Percentiles rank a stretch among this genome's conserved stretches.
These are phyloP conservation scores for Globisporangium acanthophoron DNA, from an alignment of 352 stramenopile genomes.

Conservation along the genomic window DNA sequence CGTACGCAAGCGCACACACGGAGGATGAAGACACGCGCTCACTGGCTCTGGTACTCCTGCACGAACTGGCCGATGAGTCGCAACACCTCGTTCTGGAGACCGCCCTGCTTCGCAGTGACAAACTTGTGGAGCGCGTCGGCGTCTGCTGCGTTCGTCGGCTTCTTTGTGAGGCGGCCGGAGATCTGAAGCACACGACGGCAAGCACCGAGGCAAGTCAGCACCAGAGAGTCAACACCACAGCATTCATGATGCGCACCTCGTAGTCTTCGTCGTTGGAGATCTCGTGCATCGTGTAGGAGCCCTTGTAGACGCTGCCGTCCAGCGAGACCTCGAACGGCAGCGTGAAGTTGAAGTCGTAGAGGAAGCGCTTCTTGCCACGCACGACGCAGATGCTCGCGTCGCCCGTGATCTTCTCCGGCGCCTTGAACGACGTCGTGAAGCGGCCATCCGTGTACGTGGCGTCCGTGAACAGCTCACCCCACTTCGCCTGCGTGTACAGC, in stretches of 20 bases:
- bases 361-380: slow-evolving; percentile 83
- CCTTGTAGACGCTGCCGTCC: slow-evolving; percentile 43
- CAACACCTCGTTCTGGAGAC: slow-evolving; percentile 61
- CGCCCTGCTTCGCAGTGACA: slow-evolving; percentile 31
- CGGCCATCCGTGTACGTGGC: slow-evolving; percentile 35
- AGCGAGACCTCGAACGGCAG: slow-evolving; percentile 64
- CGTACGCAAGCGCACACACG: not conserved
- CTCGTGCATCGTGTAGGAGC: slow-evolving; percentile 71
- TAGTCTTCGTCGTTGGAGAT: slow-evolving; percentile 87
- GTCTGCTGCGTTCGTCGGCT: slow-evolving; percentile 31
- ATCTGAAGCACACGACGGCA: slow-evolving; percentile 30
- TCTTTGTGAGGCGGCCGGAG: slow-evolving; percentile 47
- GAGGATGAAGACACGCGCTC: not conserved
- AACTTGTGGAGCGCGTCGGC: slow-evolving; percentile 48
- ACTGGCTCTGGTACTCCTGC: slow-evolving; percentile 59
- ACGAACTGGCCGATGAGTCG: slow-evolving; percentile 54
- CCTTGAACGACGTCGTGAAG: slow-evolving; percentile 40
- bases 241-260: slow-evolving; percentile 32
- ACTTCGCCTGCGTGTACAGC: slow-evolving; percentile 35
- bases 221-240: not conserved
- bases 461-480: slow-evolving; percentile 42
- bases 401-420: slow-evolving; percentile 64
- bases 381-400: slow-evolving; percentile 87
- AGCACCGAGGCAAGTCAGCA: not conserved
- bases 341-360: slow-evolving; percentile 86